Base-by-base conservation (phyloP, 2,329 filamentous ascomycete species). In the Trichoderma pleuroti region DNA sequence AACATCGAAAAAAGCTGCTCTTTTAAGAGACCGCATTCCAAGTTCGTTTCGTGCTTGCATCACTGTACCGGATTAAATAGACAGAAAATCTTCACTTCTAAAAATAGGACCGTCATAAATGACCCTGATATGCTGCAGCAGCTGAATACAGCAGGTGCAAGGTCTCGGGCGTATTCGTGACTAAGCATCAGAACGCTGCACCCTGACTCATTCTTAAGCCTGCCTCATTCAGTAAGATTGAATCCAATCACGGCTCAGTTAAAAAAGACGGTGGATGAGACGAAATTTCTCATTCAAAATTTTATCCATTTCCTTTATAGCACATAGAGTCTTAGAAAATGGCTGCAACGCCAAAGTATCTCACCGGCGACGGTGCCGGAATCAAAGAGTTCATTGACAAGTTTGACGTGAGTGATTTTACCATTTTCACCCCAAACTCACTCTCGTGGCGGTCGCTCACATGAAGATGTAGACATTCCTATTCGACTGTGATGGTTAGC, bases 401-500 rank as follows among this genome's bases (percentile, higher is more conserved):
- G 78, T 99, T 98, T 78, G 96, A 99, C 85, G 96, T 97, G 83
- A 82, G 93, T 82, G 77, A 77, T 78, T 78, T 76, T 72, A 14
- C 49, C 49, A 24, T 24, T 24, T 52, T 5, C 28, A n/a, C 30
- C 30, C 39, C 6, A 6, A 32, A 69, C 30, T 26, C 30, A 18
- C 26, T 2, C 24, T 28, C 59, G 14, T 56, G 26, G 70, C 8
- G n/a, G 18, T 52, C 24, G 28, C 65, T 66, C 67, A 66, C 36
- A 34, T 72, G 71, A 75, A 97, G 26, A 34, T 14, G 30, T 52
- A 76, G 75, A 76, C 75, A 2, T 98, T 99, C 78, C 85, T 99
- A 14, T 93, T 99, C 77, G 96, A 99, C 80, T 99, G 96, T 83
- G 96, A 99, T 88, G 96, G 95, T 97, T 84, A 77, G 85, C n/a